Base-by-base conservation (phyloP, 306 rosid species). In the Sphenostylis stenocarpa region DNA sequence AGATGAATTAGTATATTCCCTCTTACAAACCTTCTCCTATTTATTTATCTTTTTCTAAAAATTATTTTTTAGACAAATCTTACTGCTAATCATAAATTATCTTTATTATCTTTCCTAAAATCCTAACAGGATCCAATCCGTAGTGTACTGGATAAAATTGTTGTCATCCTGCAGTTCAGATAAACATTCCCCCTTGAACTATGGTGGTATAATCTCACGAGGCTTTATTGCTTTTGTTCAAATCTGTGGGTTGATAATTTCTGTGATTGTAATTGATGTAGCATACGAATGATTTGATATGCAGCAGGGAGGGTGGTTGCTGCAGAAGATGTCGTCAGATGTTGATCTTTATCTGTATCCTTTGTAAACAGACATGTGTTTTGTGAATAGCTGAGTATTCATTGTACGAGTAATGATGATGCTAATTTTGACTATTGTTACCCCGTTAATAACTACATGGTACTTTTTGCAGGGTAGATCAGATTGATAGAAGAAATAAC, bases 291-390 rank as follows among this genome's bases (percentile, higher is more conserved):
- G 84, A 58, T 81, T 83, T 64, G 51, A 41, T 67, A 38, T 86
- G 93, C 85, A 85, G 91, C 85, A 17, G 11, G 88, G 87, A 62
- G 57, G 87, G 78, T 69, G 76, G 70, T 80, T 19, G 88, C 53
- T 92, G 92, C 85, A 28, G 85, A 57, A 55, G 87, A 61, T 85
- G 65, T 85, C 85, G 72, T 69, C 78, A 55, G 65, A 75, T 71
- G 33, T 33, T 56, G 78, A 57, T 82, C 65, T 81, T 61, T 75
- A 45, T 78, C 61, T 79, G 88, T 88, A 86, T 87, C 92, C 93
- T 91, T 81, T 55, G 48, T 33, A 8, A 36, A 43, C 41, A 58
- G 13, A 16, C 28, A 26, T 72, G 26, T 14, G 53, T 62, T 49
- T 61, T 23, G 36, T 65, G 66, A 45, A 56, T 56, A 7, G 43